Conservation (phyloP, 2,329 filamentous ascomycete genomes). For the Pyrenochaeta sp. region DNA sequence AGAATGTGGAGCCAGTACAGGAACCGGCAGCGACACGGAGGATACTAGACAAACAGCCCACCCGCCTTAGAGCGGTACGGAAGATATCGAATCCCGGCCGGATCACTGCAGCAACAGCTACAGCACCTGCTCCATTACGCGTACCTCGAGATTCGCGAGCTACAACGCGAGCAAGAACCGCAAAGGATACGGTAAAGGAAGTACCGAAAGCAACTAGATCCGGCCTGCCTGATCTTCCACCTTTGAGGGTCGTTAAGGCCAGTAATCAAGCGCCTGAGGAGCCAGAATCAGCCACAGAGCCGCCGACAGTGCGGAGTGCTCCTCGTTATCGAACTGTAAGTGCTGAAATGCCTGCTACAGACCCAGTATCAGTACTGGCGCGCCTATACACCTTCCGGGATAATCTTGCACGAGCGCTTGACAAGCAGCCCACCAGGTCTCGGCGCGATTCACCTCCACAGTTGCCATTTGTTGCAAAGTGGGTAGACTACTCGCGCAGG, state of each 20-base stretch:
- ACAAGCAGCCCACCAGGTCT: constrained; percentile 47
- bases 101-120: constrained; percentile 41
- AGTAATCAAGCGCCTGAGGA: constrained; percentile 29
- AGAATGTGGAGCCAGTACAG: constrained; percentile 46
- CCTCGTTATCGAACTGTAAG: constrained; percentile 35
- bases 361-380: constrained; percentile 56
- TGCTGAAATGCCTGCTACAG: constrained; percentile 48
- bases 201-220: constrained; percentile 31
- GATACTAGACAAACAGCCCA: constrained; percentile 47
- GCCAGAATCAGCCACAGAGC: constrained; percentile 25
- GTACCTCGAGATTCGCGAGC: constrained; percentile 40
- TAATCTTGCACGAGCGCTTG: constrained; percentile 56
- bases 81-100: constrained; percentile 47
- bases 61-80: constrained; percentile 45
- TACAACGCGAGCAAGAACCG: constrained; percentile 34
- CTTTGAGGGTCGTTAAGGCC: constrained; percentile 31
- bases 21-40: constrained; percentile 38
- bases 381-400: constrained; percentile 56
- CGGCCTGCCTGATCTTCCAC: constrained; percentile 34
- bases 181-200: constrained; percentile 34
- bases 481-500: constrained; percentile 90
- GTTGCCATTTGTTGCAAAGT: constrained; percentile 72
- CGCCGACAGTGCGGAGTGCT: constrained; percentile 29
- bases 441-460: constrained; percentile 59
- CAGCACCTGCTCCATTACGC: constrained; percentile 37